phyloP scores from a whole-genome alignment of 305 asterid genomes.

The Nicotiana rustica region DNA sequence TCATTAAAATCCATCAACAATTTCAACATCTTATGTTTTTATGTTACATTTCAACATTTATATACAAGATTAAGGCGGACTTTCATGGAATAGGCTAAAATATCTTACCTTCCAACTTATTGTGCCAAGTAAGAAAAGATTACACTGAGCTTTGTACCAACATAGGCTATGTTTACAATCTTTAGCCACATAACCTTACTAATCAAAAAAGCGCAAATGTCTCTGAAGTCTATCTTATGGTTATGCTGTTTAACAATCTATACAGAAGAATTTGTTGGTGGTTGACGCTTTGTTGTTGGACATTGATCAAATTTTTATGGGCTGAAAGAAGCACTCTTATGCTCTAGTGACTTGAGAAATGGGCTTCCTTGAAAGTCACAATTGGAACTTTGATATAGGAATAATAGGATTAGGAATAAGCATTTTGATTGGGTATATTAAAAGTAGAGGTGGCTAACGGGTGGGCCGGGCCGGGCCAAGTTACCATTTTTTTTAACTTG shows the following conservation, averaged over 20 bases:
- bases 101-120: background rate
- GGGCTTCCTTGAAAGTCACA: background rate
- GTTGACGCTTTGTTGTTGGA: background rate
- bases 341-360: background rate
- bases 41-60: background rate
- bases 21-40: background rate
- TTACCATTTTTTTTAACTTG: no score
- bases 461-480: no score
- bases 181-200: background rate
- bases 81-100: background rate
- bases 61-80: no score
- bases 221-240: background rate
- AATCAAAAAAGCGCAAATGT: background rate
- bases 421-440: background rate
- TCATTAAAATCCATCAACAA: no score
- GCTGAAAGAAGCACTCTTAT: background rate
- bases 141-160: background rate
- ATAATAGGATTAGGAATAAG: background rate
- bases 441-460: no score
- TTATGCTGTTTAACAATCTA: background rate
- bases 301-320: background rate
- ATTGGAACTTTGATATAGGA: background rate
- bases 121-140: background rate
- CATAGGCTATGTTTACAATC: background rate
- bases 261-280: background rate